Evolutionary conservation across 768 basidiomycete species (phyloP), one percentile per base, ranked within the genome.

Genomic region (Dictyophora rubrovolvata): DNA sequence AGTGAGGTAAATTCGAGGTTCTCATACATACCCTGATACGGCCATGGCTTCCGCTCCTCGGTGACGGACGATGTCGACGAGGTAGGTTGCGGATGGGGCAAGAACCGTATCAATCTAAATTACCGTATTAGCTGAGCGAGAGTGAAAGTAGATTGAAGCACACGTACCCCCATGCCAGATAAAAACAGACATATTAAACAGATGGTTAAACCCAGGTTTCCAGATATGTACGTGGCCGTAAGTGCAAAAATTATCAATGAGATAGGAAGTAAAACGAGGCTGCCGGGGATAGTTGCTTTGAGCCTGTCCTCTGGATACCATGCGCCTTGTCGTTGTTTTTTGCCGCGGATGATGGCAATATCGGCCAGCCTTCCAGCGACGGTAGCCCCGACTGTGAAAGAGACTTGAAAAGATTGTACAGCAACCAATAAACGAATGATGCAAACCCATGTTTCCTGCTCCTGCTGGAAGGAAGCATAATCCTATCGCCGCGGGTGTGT

Each of bases 291-390:
- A 1, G 78, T 71, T 1, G 75, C 83, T 1, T 81, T 75, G 22
- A 87, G 74, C 6, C 86, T 78, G 62, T 86, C 86, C 67, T 89
- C 85, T 0, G 85, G 85, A 49, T 79, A 77, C 83, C 82, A 86
- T 1, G 71, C 64, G 0, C 84, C 84, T 0, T 75, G 75, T 22
- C 84, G 77, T 6, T 70, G 66, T 49, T 73, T 68, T 17, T 77
- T 76, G 70, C 79, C 82, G 46, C 65, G 66, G 16, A 76, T 69
- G 20, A 89, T 71, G 0, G 77, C 69, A 28, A 63, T 61, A 66
- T 88, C 86, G 0, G 86, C 86, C 0, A 85, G 60, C 12, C 73
- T 73, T 1, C 86, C 85, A 0, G 81, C 76, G 5, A 84, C 62
- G 1, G 80, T 79, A 1, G 84, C 80, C 1, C 85, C 85, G 48